Conservation (phyloP, 768 basidiomycete genomes). For the Asterophora lycoperdoides region DNA sequence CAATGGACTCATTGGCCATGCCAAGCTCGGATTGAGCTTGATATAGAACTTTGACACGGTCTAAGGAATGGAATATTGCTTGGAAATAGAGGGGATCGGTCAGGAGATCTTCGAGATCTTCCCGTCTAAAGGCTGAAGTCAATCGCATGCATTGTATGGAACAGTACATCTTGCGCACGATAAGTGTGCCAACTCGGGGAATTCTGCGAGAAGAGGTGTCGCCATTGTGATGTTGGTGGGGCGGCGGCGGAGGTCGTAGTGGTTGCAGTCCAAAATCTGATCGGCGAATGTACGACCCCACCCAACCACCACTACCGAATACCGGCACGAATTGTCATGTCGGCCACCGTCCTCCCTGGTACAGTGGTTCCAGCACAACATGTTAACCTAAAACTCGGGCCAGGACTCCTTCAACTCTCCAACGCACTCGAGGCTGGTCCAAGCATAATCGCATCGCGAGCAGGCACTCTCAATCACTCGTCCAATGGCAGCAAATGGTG, state of each 20-base stretch:
- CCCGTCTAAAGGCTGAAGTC: constrained; percentile 48
- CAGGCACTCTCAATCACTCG: constrained; percentile 67
- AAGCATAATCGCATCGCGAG: constrained; percentile 55
- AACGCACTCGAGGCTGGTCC: constrained; percentile 26
- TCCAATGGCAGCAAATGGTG: constrained; percentile 77
- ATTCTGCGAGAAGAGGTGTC: constrained; percentile 52
- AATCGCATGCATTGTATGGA: constrained; percentile 1
- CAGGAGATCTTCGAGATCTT: constrained; percentile 88
- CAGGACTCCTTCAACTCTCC: constrained; percentile 61
- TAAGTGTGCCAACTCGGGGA: constrained; percentile 68
- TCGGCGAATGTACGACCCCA: neutral
- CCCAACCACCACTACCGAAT: constrained; percentile 14
- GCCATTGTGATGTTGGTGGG: constrained; percentile 27
- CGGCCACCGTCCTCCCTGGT: constrained; percentile 75
- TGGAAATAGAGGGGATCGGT: constrained; percentile 82
- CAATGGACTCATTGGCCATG: constrained; percentile 80
- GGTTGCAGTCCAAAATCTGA: constrained; percentile 1
- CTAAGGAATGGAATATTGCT: constrained; percentile 77
- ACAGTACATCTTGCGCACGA: constrained; percentile 46
- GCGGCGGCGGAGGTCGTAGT: constrained; percentile 8
- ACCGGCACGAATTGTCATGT: constrained; percentile 34
- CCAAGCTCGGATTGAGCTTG: constrained; percentile 75
- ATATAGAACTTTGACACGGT: constrained; percentile 69
- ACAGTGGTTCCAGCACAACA: constrained; percentile 71
- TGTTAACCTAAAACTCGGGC: constrained; percentile 82